Base-by-base conservation (phyloP, 768 basidiomycete species). In the Lyophyllum semitale region DNA sequence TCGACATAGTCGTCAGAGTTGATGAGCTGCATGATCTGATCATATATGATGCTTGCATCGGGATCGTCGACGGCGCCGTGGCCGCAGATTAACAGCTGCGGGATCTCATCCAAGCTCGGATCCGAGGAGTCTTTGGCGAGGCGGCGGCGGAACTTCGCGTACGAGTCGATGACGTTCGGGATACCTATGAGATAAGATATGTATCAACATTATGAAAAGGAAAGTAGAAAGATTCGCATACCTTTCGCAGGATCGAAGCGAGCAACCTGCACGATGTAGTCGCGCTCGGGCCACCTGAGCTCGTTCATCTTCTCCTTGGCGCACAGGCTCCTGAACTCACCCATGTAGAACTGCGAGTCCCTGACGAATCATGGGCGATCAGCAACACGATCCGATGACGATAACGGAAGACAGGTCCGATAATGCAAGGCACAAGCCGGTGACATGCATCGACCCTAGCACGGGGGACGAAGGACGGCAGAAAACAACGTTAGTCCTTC, bases 1-100 rank as follows among this genome's bases (percentile, higher is more conserved):
- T 74, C 71, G 35, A 67, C 77, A 70, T 87, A 86, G 4, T 76
- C 72, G 9, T 77, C 76, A 0, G 77, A 77, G 48, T 68, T 64
- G 41, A 92, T 78, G 59, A 87, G 72, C 57, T 83, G 80, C 66
- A 88, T 80, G 58, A 87, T 77, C 66, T 91, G 81, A 60, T 93
- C 91, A 68, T 93, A 93, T 70, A 93, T 93, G 75, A 91, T 91
- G 71, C 87, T 91, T 13, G 93, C 93, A 76, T 97, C 93, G 15
- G 93, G 95, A 71, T 97, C 95, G 63, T 97, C 95, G 56, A 97
- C 93, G 25, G 89, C 90, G 51, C 93, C 93, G 68, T 97, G 95
- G 20, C 95, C 95, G 69, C 91, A 92, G 60, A 93, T 71, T 64
- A 93, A 75, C 60, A 93, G 71, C 68, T 93, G 91, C 53, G 91